These are phyloP conservation scores for Pulveroboletus ravenelii DNA, from an alignment of 768 basidiomycete species.

Conservation along the genomic window DNA sequence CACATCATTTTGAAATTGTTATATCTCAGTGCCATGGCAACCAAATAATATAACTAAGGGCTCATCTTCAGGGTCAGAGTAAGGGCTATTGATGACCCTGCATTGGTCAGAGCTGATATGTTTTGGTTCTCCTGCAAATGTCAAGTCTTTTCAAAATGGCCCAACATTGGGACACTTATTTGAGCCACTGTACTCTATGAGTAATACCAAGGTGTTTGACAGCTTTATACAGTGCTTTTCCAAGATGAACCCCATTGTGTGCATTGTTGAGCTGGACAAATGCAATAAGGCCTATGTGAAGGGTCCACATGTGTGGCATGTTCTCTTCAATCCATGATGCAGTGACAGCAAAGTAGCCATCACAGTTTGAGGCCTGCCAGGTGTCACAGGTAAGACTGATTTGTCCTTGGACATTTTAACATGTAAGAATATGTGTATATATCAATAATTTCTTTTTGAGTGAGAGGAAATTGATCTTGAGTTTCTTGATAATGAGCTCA, in stretches of 20 bases:
- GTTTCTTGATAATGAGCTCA: neutral
- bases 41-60: too few species aligned
- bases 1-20: too few species aligned
- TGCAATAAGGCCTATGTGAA: slow-evolving; percentile 31
- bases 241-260: slow-evolving; percentile 28
- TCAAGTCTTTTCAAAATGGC: too few species aligned
- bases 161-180: too few species aligned
- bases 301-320: slow-evolving; percentile 18
- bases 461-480: too few species aligned
- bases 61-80: too few species aligned
- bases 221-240: slow-evolving; percentile 35
- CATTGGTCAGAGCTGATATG: too few species aligned
- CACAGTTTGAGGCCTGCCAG: slow-evolving; percentile 37
- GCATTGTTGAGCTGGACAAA: slow-evolving; percentile 18
- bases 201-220: slow-evolving; percentile 23
- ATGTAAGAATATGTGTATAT: neutral
- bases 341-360: slow-evolving; percentile 38
- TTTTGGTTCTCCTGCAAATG: too few species aligned
- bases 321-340: neutral
- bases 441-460: too few species aligned
- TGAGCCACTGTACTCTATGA: slow-evolving; percentile 33
- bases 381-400: slow-evolving; percentile 37
- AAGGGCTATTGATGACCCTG: too few species aligned
- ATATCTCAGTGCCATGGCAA: too few species aligned
- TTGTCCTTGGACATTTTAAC: neutral